phyloP scores from a whole-genome alignment of 1,284 basidiomycete genomes.

The Pholiota adiposa region DNA sequence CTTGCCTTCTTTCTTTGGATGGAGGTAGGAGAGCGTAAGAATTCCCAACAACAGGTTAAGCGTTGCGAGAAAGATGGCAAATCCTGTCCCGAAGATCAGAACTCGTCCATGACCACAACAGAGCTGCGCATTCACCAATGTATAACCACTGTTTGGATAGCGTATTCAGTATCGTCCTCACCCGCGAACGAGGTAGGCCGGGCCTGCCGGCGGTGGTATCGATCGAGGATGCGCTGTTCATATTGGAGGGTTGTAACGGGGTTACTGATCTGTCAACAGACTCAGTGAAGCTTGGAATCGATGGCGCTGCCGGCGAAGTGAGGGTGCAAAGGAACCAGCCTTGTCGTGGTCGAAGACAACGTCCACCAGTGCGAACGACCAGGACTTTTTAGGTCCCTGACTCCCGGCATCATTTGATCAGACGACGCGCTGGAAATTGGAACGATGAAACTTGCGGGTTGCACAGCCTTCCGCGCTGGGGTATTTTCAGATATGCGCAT shows the following conservation, averaged over 20 bases:
- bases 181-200: conserved; percentile 19
- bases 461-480: background rate
- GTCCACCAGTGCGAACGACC: conserved; percentile 7
- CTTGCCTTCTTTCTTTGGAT: conserved; percentile 31
- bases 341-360: conserved; percentile 20
- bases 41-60: conserved; percentile 31
- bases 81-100: conserved; percentile 16
- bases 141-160: conserved; percentile 27
- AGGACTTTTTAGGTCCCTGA: background rate
- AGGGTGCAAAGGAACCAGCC: conserved; percentile 22
- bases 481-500: background rate
- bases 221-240: conserved; percentile 14
- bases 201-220: conserved; percentile 22
- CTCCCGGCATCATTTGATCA: conserved; percentile 13
- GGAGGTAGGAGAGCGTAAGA: conserved; percentile 28
- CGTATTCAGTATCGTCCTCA: conserved; percentile 17
- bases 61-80: conserved; percentile 28
- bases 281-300: background rate
- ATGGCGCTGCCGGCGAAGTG: conserved; percentile 19
- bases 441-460: background rate
- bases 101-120: background rate
- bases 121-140: conserved; percentile 17
- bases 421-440: conserved; percentile 5
- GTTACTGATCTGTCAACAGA: conserved; percentile 23
- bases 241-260: conserved; percentile 3